Conservation (phyloP, 2,329 filamentous ascomycete genomes). For the Ramularia endophylla region DNA sequence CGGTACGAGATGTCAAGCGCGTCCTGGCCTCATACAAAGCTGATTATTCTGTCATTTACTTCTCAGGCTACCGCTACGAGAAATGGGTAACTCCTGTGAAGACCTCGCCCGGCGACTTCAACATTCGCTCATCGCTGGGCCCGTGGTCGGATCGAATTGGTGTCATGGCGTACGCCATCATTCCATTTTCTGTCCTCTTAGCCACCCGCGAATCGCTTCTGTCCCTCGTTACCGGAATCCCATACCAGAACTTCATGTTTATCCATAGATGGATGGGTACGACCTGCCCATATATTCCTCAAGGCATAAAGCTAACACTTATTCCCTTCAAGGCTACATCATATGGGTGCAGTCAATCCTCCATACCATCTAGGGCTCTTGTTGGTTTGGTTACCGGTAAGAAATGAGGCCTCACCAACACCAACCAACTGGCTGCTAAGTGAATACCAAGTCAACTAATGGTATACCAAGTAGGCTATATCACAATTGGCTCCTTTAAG, state of each 20-base stretch:
- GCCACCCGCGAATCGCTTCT: slow-evolving; percentile 62
- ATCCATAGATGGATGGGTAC: slow-evolving; percentile 70
- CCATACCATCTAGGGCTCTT: slow-evolving; percentile 57
- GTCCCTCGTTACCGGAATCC: slow-evolving; percentile 64
- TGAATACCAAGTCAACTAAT: too few relatives aligned
- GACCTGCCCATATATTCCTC: too few relatives aligned
- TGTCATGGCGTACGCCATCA: slow-evolving; percentile 65
- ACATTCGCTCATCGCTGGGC: slow-evolving; percentile 59
- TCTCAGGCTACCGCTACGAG: slow-evolving; percentile 61
- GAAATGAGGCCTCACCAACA: too few relatives aligned
- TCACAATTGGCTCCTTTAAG: too few relatives aligned
- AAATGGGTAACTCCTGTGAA: slow-evolving; percentile 63
- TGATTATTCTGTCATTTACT: too few relatives aligned
- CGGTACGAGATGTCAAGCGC: too few relatives aligned
- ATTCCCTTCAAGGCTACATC: too few relatives aligned
- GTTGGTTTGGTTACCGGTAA: too few relatives aligned
- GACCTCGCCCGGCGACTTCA: slow-evolving; percentile 47
- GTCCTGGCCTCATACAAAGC: too few relatives aligned
- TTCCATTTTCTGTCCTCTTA: slow-evolving; percentile 61
- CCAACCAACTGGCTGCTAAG: too few relatives aligned
- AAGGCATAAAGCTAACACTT: too few relatives aligned
- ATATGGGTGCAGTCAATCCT: slow-evolving; percentile 62
- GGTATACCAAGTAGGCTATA: too few relatives aligned
- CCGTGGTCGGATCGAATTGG: slow-evolving; percentile 64
- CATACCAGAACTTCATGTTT: slow-evolving; percentile 68